Evolutionary conservation across 805 yeast species (phyloP), one percentile per base, ranked within the genome.

Genomic region (Candida chauliodis): DNA sequence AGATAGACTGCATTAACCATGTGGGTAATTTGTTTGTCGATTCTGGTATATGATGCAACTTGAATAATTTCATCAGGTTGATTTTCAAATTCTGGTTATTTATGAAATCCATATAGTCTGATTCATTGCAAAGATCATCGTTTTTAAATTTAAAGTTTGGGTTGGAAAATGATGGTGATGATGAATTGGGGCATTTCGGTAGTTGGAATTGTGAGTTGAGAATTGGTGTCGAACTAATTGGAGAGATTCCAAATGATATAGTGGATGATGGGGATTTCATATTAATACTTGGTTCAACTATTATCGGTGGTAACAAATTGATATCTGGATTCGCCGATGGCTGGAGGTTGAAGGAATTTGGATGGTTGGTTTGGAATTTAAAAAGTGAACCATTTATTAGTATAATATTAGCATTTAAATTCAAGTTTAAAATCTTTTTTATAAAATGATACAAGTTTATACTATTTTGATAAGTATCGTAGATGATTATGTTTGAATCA

Each of bases 191-290:
- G 7, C 18, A 27, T 27, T 27, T 27, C 14, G 34, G 34, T 19
- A 80, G 61, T 24, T 66, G 63, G 48, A 80, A 80, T 46, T 78
- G 25, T n/a, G 34, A 74, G 3, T 81, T 69, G 19, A 76, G 56
- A 1, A 66, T 63, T 5, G 73, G 72, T 1, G 73, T 61, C 17
- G 37, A 31, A 3, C 30, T 27, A 3, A 41, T 13, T 31, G 44
- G 44, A 14, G 30, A 27, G 4, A 15, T 15, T 14, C 30, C 30
- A 9, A 39, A 25, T 27, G 27, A 28, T 6, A 16, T 15, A 9
- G 27, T 7, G n/a, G 18, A 20, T 7, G 14, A 4, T 16, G 30
- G 30, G 8, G 30, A 27, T 10, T 27, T 27, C 18, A 27, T 13
- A 16, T 16, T 9, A 5, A 7, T 14, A 13, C 18, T 36, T 11